These are phyloP conservation scores for Alternaria triticina DNA, from an alignment of 2,329 filamentous ascomycete genomes.

Conservation along the genomic window DNA sequence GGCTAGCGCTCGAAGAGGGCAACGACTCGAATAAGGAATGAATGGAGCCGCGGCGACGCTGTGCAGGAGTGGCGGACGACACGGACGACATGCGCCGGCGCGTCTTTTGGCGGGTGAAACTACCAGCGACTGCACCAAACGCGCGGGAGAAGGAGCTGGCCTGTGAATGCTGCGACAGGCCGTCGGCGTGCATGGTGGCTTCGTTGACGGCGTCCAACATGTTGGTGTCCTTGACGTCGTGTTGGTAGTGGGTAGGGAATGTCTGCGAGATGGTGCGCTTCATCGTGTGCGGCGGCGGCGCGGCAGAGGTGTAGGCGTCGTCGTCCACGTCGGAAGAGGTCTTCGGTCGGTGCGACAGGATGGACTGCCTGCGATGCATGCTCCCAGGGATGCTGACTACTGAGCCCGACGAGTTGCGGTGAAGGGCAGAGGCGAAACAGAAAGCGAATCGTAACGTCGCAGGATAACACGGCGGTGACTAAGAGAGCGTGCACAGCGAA, in stretches of 20 bases:
- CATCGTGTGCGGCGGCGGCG: conserved; percentile 33
- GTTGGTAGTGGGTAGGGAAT: conserved; percentile 34
- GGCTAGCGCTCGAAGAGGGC: conserved; percentile 20
- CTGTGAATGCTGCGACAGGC: conserved; percentile 28
- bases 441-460: conserved; percentile 2
- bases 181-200: conserved; percentile 21
- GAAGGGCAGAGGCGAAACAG: conserved; percentile 1
- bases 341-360: conserved; percentile 48
- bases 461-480: not conserved
- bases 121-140: conserved; percentile 33
- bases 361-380: conserved; percentile 45
- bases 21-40: conserved; percentile 33
- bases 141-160: conserved; percentile 39
- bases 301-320: conserved; percentile 25
- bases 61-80: conserved; percentile 29
- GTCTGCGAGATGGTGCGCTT: conserved; percentile 49
- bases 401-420: conserved; percentile 7
- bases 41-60: conserved; percentile 39
- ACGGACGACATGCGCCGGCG: conserved; percentile 44
- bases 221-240: conserved; percentile 31
- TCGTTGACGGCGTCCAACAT: conserved; percentile 42
- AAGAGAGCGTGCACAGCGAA: conserved; percentile 21
- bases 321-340: conserved; percentile 54
- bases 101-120: conserved; percentile 42
- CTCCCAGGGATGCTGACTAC: conserved; percentile 30